Base-by-base conservation (phyloP, 306 rosid species). In the Prinsepia uniflora region DNA sequence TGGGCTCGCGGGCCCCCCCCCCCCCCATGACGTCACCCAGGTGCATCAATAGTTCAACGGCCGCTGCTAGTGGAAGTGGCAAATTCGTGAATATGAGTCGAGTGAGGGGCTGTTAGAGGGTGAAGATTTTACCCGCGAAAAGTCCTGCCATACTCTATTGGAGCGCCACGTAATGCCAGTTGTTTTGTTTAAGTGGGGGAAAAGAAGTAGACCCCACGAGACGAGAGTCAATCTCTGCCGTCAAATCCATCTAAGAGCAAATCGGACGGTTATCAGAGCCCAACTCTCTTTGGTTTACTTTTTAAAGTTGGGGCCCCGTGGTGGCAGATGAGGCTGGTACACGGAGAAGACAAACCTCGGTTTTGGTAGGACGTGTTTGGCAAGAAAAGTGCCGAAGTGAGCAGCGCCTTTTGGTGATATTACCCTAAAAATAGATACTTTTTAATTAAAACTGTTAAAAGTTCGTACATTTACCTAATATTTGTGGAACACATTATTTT, bases 261-360 rank as follows among this genome's bases (percentile, higher is more conserved):
- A 72, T 82, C 74, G 2, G 34, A 75, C 78, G 86, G 78, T 14
- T 50, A 9, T 19, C 42, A 40, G 79, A 79, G 6, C 79, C 89
- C 83, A 40, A 9, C 4, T 78, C 84, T 72, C 78, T 68, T 24
- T 24, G 64, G 76, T n/a, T 6, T 10, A 30, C 18, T 36, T 45
- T 7, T 7, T 10, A 1, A 46, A 52, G 62, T 36, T 72, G 75
- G 71, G 10, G 46, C 0, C n/a, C 4, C 2, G 4, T 10, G 7
- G 45, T 77, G 14, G 48, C 67, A 65, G 11, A 7, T 12, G 42
- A 39, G 7, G 12, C 13, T 43, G 63, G 42, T 1, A 4, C 15
- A 59, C 52, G 46, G n/a, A n/a, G 30, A 53, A 54, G 24, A 19
- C 39, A 7, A 64, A 4, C 20, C 22, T 8, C 6, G 55, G 24